Base-by-base conservation (phyloP, 768 basidiomycete genomes). In the Suillus ampliporus region DNA sequence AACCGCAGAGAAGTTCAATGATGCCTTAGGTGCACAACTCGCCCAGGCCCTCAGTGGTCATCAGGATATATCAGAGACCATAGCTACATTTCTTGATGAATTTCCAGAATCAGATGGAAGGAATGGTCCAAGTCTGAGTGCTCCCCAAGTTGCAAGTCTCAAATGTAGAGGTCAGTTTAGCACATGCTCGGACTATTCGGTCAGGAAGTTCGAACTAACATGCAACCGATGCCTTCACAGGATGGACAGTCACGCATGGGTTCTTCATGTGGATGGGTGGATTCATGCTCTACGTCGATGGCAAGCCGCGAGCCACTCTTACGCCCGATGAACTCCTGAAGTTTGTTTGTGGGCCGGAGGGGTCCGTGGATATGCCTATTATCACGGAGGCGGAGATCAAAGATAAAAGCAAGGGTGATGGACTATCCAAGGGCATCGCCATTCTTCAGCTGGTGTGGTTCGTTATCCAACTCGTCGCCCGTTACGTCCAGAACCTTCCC, bases 371-470 rank as follows among this genome's bases (percentile, higher is more conserved):
- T 34, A 52, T 62, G 51, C 48, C 21, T 60, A 26, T 15, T 5
- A 38, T 70, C 31, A 47, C 63, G 31, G 57, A 67, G 10, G 50
- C 31, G n/a, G 64, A 66, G 2, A 71, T 76, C 47, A n/a, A 34
- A 38, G 70, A 75, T 61, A 64, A 61, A 43, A 72, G 70, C 67
- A 80, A 80, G 65, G 76, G 73, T 8, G 75, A 79, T 50, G 61
- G 58, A 3, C 57, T 82, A 3, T 69, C 78, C 5, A 82, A 82
- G 47, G 70, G 61, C 1, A n/a, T 79, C 4, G 73, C 76, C 19
- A 35, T 78, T 19, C 34, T 71, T 3, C 80, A 82, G 58, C 71
- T 74, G 13, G 41, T 67, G 1, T 80, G 78, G 77, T 82, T 80
- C 61, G 58, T 71, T 53, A 54, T 70, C 15, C 72, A 77, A 46